Percentiles rank a stretch among this genome's conserved stretches.
Conservation (phyloP, 805 yeast species). For the Candida ficus region DNA sequence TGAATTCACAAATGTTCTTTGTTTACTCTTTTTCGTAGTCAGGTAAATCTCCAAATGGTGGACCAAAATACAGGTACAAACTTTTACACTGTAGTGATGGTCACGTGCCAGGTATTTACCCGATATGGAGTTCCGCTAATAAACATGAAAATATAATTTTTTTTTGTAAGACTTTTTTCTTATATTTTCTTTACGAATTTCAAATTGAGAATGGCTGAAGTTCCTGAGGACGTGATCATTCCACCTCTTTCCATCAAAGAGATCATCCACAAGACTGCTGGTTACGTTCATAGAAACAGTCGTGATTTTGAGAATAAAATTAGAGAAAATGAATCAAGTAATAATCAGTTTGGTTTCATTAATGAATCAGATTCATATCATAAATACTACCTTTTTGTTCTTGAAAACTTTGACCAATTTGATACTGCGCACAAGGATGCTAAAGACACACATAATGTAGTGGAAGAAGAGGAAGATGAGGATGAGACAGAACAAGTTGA, state of each 20-base stretch:
- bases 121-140: too few species aligned
- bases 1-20: too few species aligned
- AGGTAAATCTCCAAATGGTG: too few species aligned
- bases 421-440: not conserved
- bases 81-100: too few species aligned
- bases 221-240: slow-evolving; percentile 40
- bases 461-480: slow-evolving; percentile 19
- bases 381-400: slow-evolving; percentile 48
- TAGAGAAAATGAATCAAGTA: slow-evolving; percentile 37
- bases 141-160: too few species aligned
- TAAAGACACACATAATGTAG: slow-evolving; percentile 2
- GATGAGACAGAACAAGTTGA: slow-evolving; percentile 2
- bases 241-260: slow-evolving; percentile 50
- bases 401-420: slow-evolving; percentile 24
- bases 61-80: too few species aligned
- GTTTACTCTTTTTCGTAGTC: too few species aligned
- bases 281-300: slow-evolving; percentile 67
- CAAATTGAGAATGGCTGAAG: slow-evolving; percentile 19
- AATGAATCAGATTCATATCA: slow-evolving; percentile 48
- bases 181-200: too few species aligned
- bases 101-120: too few species aligned
- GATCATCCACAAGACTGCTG: slow-evolving; percentile 66
- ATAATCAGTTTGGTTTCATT: slow-evolving; percentile 62
- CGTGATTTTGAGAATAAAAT: slow-evolving; percentile 56
- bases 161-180: too few species aligned